Percentiles rank a stretch among this genome's conserved stretches.
Evolutionary conservation across 176 grass and related monocot genomes (phyloP).

Genomic region (Puya raimondii): DNA sequence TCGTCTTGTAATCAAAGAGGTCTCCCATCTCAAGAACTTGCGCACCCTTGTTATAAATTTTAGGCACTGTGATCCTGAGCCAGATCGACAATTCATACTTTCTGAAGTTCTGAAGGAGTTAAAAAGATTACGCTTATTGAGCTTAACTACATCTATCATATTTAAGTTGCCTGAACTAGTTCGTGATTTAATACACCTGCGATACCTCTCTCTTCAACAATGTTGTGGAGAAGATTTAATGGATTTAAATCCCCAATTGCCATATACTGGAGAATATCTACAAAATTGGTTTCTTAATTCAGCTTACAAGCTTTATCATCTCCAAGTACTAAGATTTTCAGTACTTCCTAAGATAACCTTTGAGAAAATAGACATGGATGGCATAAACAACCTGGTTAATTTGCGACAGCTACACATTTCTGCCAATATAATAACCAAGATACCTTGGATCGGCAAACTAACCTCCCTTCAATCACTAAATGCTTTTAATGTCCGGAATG

Average conservation of each 20-base stretch:
- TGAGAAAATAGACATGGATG: neutral
- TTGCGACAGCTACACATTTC: conserved; percentile 10
- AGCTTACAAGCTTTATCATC: neutral
- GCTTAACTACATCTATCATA: neutral
- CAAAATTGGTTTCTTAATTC: neutral
- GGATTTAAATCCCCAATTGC: too few relatives aligned
- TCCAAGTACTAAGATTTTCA: neutral
- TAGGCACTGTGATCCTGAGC: neutral
- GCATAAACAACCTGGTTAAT: neutral
- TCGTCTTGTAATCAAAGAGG: neutral
- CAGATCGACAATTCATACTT: neutral
- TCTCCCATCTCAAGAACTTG: neutral
- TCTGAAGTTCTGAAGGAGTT: neutral
- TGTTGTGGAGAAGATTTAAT: neutral
- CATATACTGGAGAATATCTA: neutral
- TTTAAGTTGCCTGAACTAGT: neutral
- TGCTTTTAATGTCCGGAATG: neutral
- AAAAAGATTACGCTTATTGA: neutral
- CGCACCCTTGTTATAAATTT: neutral
- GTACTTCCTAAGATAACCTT: neutral
- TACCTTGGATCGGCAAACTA: conserved; percentile 10
- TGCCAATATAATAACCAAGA: conserved; percentile 5
- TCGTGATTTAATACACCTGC: neutral
- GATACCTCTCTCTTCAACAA: neutral
- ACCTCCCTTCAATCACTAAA: conserved; percentile 25